Evolutionary conservation across 768 basidiomycete genomes (phyloP).

Genomic region (Boletales sp.): DNA sequence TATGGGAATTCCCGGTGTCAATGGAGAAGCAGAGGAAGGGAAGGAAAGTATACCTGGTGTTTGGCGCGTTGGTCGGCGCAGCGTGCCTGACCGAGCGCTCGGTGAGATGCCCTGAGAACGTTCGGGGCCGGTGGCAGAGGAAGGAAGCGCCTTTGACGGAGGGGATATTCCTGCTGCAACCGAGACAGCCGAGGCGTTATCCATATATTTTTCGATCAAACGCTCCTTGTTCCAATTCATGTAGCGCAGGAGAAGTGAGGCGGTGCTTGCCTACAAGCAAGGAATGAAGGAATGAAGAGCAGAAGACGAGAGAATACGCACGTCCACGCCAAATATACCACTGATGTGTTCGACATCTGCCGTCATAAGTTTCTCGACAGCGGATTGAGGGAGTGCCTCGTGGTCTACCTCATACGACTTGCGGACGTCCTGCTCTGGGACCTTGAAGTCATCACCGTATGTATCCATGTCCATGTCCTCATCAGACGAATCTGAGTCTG

Average conservation of each 20-base stretch:
- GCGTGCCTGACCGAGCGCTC: slow-evolving; percentile 20
- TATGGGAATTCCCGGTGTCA: background rate
- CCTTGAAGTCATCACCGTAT: slow-evolving; percentile 60
- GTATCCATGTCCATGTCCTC: slow-evolving; percentile 72
- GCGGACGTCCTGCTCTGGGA: slow-evolving; percentile 49
- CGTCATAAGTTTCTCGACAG: slow-evolving; percentile 76
- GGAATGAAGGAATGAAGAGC: background rate
- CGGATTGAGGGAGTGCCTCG: slow-evolving; percentile 64
- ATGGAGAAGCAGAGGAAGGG: background rate
- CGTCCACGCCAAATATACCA: slow-evolving; percentile 85
- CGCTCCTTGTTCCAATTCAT: slow-evolving; percentile 96
- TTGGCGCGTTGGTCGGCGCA: slow-evolving; percentile 30
- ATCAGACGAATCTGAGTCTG: slow-evolving; percentile 44
- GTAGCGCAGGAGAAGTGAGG: slow-evolving; percentile 75
- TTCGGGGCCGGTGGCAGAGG: slow-evolving; percentile 30
- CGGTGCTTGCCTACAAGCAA: slow-evolving; percentile 54
- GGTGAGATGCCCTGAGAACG: slow-evolving; percentile 28
- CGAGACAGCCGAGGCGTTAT: slow-evolving; percentile 70
- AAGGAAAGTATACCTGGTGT: slow-evolving; percentile 17
- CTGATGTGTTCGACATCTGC: slow-evolving; percentile 82
- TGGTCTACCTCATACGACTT: slow-evolving; percentile 88
- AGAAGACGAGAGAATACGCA: slow-evolving; percentile 40
- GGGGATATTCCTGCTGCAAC: slow-evolving; percentile 69
- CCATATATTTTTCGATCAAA: slow-evolving; percentile 96
- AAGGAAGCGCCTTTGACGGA: slow-evolving; percentile 18